Percentiles rank a stretch among this genome's conserved stretches.
These are phyloP conservation scores for Penstemon barbatus DNA, from an alignment of 257 asterid species.

Conservation along the genomic window DNA sequence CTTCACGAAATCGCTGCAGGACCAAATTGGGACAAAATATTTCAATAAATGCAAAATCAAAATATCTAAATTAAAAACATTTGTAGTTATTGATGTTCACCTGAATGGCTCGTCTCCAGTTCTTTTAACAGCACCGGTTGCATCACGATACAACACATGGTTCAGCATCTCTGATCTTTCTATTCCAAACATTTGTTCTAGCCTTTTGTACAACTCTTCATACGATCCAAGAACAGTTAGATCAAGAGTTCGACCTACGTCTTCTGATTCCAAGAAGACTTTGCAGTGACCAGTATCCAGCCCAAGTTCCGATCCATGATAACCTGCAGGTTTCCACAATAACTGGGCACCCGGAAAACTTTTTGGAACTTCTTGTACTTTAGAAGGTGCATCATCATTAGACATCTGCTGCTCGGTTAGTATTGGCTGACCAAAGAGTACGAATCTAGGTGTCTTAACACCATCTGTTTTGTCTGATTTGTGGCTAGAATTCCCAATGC, in stretches of 20 bases:
- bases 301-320: constrained; percentile 50
- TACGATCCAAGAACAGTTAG: constrained; percentile 76
- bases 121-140: constrained; percentile 60
- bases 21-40: background rate
- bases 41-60: constrained; percentile 2
- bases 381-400: constrained; percentile 41
- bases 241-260: constrained; percentile 76
- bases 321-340: constrained; percentile 42
- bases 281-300: constrained; percentile 77
- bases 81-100: constrained; percentile 32
- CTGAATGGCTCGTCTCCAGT: constrained; percentile 80
- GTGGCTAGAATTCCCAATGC: constrained; percentile 60
- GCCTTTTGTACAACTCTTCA: constrained; percentile 68
- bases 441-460: constrained; percentile 55
- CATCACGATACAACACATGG: constrained; percentile 62
- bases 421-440: constrained; percentile 93
- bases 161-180: constrained; percentile 59
- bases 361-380: constrained; percentile 30
- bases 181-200: constrained; percentile 68
- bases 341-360: constrained; percentile 35
- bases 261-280: constrained; percentile 87
- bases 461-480: constrained; percentile 43
- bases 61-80: background rate
- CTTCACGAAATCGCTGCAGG: constrained; percentile 63
- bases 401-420: constrained; percentile 96